A percentile compares a stretch with the other conserved stretches of the same genome.
Evolutionary conservation across 1,139 yeast genomes (phyloP).

Genomic region (Citeromyces siamensis): DNA sequence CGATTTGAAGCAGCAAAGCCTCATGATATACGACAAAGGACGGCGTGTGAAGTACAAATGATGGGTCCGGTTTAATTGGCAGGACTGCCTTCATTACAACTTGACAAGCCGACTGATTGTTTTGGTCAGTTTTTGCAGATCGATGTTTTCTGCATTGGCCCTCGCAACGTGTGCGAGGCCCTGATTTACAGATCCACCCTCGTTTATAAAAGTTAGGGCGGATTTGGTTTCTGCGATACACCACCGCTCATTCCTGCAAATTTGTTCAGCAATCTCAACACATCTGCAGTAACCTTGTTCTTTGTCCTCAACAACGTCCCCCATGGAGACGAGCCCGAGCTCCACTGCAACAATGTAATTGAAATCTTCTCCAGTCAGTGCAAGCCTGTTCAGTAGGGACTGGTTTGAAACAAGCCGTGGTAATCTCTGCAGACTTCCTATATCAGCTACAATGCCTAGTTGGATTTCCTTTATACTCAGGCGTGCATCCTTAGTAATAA

Average conservation of each 20-base stretch:
- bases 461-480: conserved; percentile 61
- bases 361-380: conserved; percentile 52
- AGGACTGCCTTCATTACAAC: conserved; percentile 4
- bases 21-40: no score
- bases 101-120: neutral
- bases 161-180: conserved; percentile 43
- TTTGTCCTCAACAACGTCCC: conserved; percentile 28
- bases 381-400: conserved; percentile 48
- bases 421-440: conserved; percentile 64
- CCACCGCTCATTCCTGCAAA: conserved; percentile 38
- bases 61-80: no score
- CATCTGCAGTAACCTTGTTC: conserved; percentile 40
- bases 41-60: no score
- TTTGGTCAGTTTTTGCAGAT: neutral
- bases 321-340: conserved; percentile 38
- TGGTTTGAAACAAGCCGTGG: conserved; percentile 42
- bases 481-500: conserved; percentile 38
- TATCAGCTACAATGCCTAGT: conserved; percentile 71
- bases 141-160: conserved; percentile 27
- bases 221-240: conserved; percentile 60
- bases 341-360: conserved; percentile 40
- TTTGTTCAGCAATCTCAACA: conserved; percentile 33
- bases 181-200: conserved; percentile 28
- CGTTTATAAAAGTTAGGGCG: conserved; percentile 34
- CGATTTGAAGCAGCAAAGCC: no score